A percentile compares a stretch with the other conserved stretches of the same genome.
Conservation (phyloP, 352 stramenopile genomes). For the Phytophthora tubulina region DNA sequence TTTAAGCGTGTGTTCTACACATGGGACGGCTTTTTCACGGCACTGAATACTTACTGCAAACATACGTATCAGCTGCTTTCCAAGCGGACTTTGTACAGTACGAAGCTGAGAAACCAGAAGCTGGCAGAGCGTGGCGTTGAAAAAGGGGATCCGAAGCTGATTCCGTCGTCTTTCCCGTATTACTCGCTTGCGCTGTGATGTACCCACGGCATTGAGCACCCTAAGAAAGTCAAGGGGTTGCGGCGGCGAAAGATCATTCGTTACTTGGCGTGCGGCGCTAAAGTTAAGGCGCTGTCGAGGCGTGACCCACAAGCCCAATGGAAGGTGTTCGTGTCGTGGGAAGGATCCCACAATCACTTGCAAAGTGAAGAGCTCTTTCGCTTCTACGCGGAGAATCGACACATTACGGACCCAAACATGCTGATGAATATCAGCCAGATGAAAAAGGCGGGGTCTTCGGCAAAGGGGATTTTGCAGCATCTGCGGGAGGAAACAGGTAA, state of each 20-base stretch:
- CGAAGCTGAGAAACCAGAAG: neutral
- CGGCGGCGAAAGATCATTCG: neutral
- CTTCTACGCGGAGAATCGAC: constrained; percentile 14
- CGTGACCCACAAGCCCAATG: neutral
- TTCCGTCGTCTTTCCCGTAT: constrained; percentile 6
- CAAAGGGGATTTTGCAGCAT: constrained; percentile 17
- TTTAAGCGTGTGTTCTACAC: neutral
- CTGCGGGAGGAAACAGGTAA: constrained; percentile 12
- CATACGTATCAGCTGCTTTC: neutral
- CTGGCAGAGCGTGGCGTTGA: neutral
- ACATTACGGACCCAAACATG: constrained; percentile 8
- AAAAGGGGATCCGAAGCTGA: neutral
- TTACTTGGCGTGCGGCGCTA: neutral
- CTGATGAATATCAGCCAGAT: neutral
- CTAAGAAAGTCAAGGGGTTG: constrained; percentile 10
- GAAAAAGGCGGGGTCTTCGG: constrained; percentile 5
- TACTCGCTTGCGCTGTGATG: constrained; percentile 12
- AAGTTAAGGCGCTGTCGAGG: neutral
- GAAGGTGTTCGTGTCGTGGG: constrained; percentile 5
- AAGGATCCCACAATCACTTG: neutral
- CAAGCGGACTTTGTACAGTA: constrained; percentile 7
- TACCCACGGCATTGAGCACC: constrained; percentile 22
- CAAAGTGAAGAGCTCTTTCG: neutral
- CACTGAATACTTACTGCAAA: neutral
- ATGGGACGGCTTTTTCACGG: constrained; percentile 10